Conservation (phyloP, 108 stramenopile genomes). For the Pseudonitzschia delicatissima region DNA sequence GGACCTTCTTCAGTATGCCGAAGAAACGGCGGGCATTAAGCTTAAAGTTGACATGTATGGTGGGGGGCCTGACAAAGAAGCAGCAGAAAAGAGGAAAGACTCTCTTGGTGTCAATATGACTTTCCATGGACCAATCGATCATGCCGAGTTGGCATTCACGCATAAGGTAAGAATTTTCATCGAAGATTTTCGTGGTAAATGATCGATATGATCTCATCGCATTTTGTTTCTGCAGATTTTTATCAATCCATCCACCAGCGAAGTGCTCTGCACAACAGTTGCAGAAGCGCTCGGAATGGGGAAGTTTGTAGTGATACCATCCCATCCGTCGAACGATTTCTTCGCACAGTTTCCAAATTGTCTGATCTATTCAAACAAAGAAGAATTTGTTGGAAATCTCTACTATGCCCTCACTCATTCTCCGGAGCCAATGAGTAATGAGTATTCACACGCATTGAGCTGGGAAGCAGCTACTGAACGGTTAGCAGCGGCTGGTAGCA, state of each 20-base stretch:
- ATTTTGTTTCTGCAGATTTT: conserved; percentile 47
- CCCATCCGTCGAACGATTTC: conserved; percentile 78
- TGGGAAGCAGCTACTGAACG: conserved; percentile 90
- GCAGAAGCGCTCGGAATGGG: conserved; percentile 94
- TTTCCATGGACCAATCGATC: conserved; percentile 82
- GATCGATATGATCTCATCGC: neutral
- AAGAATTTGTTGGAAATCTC: conserved; percentile 83
- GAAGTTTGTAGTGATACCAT: conserved; percentile 77
- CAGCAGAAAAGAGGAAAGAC: conserved; percentile 50
- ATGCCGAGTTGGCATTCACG: conserved; percentile 59
- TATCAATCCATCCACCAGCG: conserved; percentile 82
- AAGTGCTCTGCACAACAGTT: conserved; percentile 88
- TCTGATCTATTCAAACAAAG: conserved; percentile 71
- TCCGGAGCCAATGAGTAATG: conserved; percentile 73
- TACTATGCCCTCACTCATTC: conserved; percentile 81
- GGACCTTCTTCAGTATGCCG: conserved; percentile 79
- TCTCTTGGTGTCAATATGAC: conserved; percentile 65
- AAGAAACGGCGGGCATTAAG: conserved; percentile 63
- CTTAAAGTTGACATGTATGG: conserved; percentile 83
- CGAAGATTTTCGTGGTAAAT: neutral
- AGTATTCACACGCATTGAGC: conserved; percentile 56
- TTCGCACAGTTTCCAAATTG: conserved; percentile 87
- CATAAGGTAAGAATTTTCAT: conserved; percentile 42
- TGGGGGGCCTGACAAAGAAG: conserved; percentile 74
- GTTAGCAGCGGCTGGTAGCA: conserved; percentile 61